These are phyloP conservation scores for Linum tenue DNA, from an alignment of 345 rosid species.

Conservation along the genomic window DNA sequence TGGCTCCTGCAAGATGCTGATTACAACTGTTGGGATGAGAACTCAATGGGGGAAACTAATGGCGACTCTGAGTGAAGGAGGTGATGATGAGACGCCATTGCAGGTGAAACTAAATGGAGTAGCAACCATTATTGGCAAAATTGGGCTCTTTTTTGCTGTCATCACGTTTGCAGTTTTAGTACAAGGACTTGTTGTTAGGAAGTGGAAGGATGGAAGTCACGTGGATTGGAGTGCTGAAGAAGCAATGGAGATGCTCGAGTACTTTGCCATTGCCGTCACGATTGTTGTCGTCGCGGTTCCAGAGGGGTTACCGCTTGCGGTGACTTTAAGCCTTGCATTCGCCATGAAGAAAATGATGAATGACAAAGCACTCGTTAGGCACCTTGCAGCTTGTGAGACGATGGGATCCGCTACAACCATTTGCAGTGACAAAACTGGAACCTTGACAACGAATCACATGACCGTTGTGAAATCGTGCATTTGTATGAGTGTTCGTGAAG, in stretches of 20 bases:
- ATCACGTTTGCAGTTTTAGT: slow-evolving; percentile 77
- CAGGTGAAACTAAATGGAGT: slow-evolving; percentile 93
- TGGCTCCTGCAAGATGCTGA: slow-evolving; percentile 85
- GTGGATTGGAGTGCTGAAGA: slow-evolving; percentile 76
- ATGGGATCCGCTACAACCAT: slow-evolving; percentile 97
- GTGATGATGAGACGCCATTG: slow-evolving; percentile 90
- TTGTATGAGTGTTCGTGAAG: slow-evolving; percentile 52
- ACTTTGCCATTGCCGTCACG: slow-evolving; percentile 83
- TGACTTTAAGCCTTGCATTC: slow-evolving; percentile 91
- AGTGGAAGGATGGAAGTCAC: slow-evolving; percentile 36
- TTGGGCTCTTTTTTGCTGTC: slow-evolving; percentile 73
- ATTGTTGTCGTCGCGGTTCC: slow-evolving; percentile 97
- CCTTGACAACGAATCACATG: slow-evolving; percentile 87
- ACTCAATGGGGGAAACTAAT: slow-evolving; percentile 94
- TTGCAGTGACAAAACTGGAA: slow-evolving; percentile 92
- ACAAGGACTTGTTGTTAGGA: slow-evolving; percentile 56
- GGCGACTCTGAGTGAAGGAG: slow-evolving; percentile 94
- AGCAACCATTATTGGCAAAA: slow-evolving; percentile 80
- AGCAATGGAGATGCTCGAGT: slow-evolving; percentile 62
- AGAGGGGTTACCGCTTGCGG: slow-evolving; percentile 90
- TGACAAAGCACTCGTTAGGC: slow-evolving; percentile 86
- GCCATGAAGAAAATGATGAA: slow-evolving; percentile 99
- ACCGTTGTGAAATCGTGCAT: slow-evolving; percentile 86
- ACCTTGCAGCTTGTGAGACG: slow-evolving; percentile 91
- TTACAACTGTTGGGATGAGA: slow-evolving; percentile 93